Conservation (phyloP, 2,329 filamentous ascomycete genomes). For the Penicillium vulpinum region DNA sequence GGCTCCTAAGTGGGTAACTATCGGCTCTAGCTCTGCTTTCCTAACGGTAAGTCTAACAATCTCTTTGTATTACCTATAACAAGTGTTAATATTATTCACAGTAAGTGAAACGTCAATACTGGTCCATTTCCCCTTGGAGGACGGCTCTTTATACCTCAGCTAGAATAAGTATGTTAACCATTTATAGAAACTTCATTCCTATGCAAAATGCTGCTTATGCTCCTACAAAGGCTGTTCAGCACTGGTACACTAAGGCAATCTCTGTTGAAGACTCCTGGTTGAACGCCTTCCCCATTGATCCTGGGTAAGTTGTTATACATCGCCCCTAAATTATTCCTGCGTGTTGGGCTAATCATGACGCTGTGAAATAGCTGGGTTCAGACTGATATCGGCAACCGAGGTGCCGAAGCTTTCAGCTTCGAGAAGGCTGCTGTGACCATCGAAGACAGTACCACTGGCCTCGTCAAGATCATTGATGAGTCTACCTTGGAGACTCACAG, state of each 20-base stretch:
- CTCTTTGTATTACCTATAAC: not conserved
- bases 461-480: not conserved
- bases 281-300: not conserved
- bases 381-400: not conserved
- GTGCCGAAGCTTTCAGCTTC: not conserved
- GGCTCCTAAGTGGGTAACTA: not conserved
- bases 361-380: not conserved
- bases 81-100: not conserved
- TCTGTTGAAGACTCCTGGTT: not conserved
- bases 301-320: not conserved
- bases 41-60: not conserved
- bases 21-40: not conserved
- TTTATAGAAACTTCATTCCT: not conserved
- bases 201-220: not conserved
- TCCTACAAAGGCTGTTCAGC: not conserved
- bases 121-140: not conserved
- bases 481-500: not conserved
- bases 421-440: not conserved
- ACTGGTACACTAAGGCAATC: not conserved
- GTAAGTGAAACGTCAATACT: not conserved
- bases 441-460: not conserved
- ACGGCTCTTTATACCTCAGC: not conserved
- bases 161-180: not conserved
- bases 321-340: not conserved
- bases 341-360: not conserved